Percentiles rank a stretch among this genome's conserved stretches.
Conservation (phyloP, 176 grass and related monocot genomes). For the Musa schizocarpa region DNA sequence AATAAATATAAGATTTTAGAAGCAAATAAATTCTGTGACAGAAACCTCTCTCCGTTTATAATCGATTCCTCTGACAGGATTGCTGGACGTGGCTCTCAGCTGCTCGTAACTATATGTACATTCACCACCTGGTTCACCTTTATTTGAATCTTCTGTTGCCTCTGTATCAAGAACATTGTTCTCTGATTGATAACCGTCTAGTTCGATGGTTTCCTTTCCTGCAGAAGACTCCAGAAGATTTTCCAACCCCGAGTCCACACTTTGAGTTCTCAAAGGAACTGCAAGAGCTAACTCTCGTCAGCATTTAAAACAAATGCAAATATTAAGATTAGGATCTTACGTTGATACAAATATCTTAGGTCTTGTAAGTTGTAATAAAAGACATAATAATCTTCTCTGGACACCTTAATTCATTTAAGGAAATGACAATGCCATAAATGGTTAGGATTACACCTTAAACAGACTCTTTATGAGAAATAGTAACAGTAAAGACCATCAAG, state of each 20-base stretch:
- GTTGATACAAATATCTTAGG: not conserved
- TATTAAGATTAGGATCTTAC: not conserved
- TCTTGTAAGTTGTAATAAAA: not conserved
- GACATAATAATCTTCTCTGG: not conserved
- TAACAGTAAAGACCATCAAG: not conserved
- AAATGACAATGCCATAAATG: not conserved
- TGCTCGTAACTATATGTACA: conserved; percentile 75
- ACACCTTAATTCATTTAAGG: not conserved
- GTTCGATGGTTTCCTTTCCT: conserved; percentile 44
- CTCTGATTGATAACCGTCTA: conserved; percentile 25
- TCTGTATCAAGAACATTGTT: conserved; percentile 33
- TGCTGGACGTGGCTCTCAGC: conserved; percentile 66
- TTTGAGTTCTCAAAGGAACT: conserved; percentile 31
- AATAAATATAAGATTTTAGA: not conserved
- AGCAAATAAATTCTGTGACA: not conserved
- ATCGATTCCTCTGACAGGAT: conserved; percentile 86
- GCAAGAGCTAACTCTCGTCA: not conserved
- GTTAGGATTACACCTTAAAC: not conserved
- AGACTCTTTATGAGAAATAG: not conserved
- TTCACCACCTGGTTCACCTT: conserved; percentile 53
- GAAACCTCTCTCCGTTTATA: conserved; percentile 96
- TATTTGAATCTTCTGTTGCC: conserved; percentile 39
- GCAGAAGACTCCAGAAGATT: conserved; percentile 31
- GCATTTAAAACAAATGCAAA: not conserved
- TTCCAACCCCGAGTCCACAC: conserved; percentile 27